phyloP scores from a whole-genome alignment of 192 early-diverging fungal species.

The Podila clonocystis region DNA sequence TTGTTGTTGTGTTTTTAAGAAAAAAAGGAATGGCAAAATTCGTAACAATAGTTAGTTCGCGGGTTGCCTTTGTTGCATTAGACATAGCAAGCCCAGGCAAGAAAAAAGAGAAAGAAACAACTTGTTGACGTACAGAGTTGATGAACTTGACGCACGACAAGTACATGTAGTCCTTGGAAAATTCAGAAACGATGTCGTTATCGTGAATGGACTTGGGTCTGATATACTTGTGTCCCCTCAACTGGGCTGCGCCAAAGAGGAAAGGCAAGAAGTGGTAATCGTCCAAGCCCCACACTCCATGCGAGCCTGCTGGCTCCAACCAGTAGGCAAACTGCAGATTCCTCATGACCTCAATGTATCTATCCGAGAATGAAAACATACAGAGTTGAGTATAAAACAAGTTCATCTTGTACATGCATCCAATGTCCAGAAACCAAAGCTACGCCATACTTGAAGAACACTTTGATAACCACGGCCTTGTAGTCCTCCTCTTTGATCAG shows the following conservation, averaged over 20 bases:
- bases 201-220: slow-evolving; percentile 96
- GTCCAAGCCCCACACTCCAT: slow-evolving; percentile 99
- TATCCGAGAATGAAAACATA: slow-evolving; percentile 9
- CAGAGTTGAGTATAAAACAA: background rate
- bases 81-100: slow-evolving; percentile 8
- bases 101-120: background rate
- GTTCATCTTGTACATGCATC: no score
- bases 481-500: slow-evolving; percentile 75
- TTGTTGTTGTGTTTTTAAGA: no score
- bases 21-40: no score
- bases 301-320: slow-evolving; percentile 97
- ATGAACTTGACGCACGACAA: slow-evolving; percentile 94
- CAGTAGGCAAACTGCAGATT: slow-evolving; percentile 91
- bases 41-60: no score
- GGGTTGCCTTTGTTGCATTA: slow-evolving; percentile 43
- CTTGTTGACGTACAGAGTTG: slow-evolving; percentile 69
- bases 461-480: slow-evolving; percentile 77
- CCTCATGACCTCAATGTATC: slow-evolving; percentile 91
- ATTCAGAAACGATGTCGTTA: slow-evolving; percentile 88
- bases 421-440: slow-evolving; percentile 1
- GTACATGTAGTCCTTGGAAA: slow-evolving; percentile 95
- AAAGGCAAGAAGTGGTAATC: slow-evolving; percentile 99
- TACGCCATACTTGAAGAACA: slow-evolving; percentile 71
- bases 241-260: slow-evolving; percentile 89
- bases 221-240: slow-evolving; percentile 89